These are phyloP conservation scores for Exophiala viscosa DNA, from an alignment of 2,329 filamentous ascomycete species.

Conservation along the genomic window DNA sequence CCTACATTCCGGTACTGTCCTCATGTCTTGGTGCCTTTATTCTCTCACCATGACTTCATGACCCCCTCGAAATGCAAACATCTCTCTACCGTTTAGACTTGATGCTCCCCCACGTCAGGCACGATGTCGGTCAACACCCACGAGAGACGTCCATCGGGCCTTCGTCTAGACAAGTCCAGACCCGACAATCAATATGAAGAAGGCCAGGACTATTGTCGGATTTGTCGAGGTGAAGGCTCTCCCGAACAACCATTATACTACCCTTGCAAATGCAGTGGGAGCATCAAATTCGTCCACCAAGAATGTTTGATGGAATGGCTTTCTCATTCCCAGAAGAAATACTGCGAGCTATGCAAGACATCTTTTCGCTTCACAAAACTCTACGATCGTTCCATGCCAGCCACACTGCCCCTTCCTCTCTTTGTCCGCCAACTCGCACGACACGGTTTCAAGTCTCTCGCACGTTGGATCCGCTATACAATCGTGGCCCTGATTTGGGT, in stretches of 20 bases:
- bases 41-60: too few species aligned
- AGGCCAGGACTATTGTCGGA: slow-evolving; percentile 83
- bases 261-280: slow-evolving; percentile 97
- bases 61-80: too few species aligned
- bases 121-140: slow-evolving; percentile 16
- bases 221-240: slow-evolving; percentile 87
- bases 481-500: slow-evolving; percentile 87
- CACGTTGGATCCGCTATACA: slow-evolving; percentile 73
- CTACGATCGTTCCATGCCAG: slow-evolving; percentile 91
- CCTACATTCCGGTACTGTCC: too few species aligned
- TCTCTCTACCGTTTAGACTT: too few species aligned
- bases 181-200: slow-evolving; percentile 18
- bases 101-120: slow-evolving; percentile 1
- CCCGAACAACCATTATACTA: slow-evolving; percentile 85
- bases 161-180: slow-evolving; percentile 1
- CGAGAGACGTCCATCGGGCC: slow-evolving; percentile 5
- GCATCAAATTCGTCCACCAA: slow-evolving; percentile 98
- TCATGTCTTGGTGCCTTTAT: too few species aligned
- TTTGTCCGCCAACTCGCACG: slow-evolving; percentile 75
- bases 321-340: slow-evolving; percentile 97
- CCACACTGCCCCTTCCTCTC: slow-evolving; percentile 71
- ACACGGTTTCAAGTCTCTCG: slow-evolving; percentile 66
- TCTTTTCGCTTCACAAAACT: slow-evolving; percentile 97
- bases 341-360: slow-evolving; percentile 99
- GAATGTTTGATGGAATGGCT: slow-evolving; percentile 99